Evolutionary conservation across 164 flowering plant genomes (phyloP).

Genomic region (Echeveria elegans): DNA sequence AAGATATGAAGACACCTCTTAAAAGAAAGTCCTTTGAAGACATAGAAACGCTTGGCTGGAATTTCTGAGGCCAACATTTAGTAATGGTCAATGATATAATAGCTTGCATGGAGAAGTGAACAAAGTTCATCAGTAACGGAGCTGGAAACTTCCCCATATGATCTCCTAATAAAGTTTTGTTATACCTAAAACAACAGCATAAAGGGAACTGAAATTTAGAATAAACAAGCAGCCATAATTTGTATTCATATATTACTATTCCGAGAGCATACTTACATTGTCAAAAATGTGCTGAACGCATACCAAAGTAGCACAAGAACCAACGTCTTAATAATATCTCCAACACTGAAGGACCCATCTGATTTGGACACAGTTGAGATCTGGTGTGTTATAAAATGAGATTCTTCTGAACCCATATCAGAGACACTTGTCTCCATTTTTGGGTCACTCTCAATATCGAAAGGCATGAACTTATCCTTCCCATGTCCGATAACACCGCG

Average conservation of each 20-base stretch:
- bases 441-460: conserved; percentile 48
- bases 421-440: conserved; percentile 18
- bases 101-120: conserved; percentile 97
- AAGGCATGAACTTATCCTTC: conserved; percentile 37
- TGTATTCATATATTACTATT: conserved; percentile 3
- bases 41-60: conserved; percentile 52
- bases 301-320: conserved; percentile 83
- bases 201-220: not conserved
- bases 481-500: conserved; percentile 20
- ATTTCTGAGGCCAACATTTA: conserved; percentile 59
- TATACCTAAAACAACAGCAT: conserved; percentile 45
- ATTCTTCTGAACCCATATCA: conserved; percentile 17
- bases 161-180: conserved; percentile 86
- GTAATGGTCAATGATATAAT: conserved; percentile 63
- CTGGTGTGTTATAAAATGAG: conserved; percentile 12
- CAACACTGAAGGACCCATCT: conserved; percentile 28
- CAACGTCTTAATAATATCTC: conserved; percentile 64
- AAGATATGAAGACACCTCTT: conserved; percentile 44
- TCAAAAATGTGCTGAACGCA: conserved; percentile 76
- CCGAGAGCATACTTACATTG: conserved; percentile 57
- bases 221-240: not conserved
- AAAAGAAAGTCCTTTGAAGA: conserved; percentile 83
- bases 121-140: conserved; percentile 90
- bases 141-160: conserved; percentile 94
- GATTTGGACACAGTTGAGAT: conserved; percentile 12